These are phyloP conservation scores for Apiospora koreana DNA, from an alignment of 2,329 filamentous ascomycete genomes.

Conservation along the genomic window DNA sequence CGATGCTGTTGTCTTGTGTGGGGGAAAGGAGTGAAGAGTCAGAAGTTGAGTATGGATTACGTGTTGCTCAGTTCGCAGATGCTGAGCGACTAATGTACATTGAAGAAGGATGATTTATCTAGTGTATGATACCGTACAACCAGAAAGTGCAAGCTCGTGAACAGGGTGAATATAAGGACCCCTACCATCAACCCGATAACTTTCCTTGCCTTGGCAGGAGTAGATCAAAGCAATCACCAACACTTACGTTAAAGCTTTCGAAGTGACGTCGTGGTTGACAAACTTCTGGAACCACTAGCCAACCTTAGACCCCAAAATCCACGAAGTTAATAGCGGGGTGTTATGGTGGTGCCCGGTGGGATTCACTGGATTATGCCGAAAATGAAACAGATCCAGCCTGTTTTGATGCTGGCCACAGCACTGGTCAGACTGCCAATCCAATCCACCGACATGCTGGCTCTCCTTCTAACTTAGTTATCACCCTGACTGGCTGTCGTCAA, in stretches of 20 bases:
- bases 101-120: background rate
- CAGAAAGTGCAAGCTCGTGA: background rate
- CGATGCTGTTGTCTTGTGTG: background rate
- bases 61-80: background rate
- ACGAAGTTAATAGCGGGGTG: background rate
- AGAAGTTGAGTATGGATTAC: background rate
- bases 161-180: background rate
- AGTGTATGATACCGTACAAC: background rate
- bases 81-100: background rate
- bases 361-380: background rate
- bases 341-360: background rate
- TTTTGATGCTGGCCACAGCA: background rate
- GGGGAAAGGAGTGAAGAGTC: background rate
- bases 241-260: background rate
- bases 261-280: slow-evolving; percentile 4
- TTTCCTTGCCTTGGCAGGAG: background rate
- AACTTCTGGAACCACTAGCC: slow-evolving; percentile 5
- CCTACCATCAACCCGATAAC: background rate
- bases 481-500: background rate
- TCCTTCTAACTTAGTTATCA: background rate
- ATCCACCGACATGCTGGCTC: background rate
- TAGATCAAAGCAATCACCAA: background rate
- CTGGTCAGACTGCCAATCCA: no score
- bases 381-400: background rate
- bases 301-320: background rate